Conservation (phyloP, 176 grass and related monocot species). For the Echinochloa phyllopogon region DNA sequence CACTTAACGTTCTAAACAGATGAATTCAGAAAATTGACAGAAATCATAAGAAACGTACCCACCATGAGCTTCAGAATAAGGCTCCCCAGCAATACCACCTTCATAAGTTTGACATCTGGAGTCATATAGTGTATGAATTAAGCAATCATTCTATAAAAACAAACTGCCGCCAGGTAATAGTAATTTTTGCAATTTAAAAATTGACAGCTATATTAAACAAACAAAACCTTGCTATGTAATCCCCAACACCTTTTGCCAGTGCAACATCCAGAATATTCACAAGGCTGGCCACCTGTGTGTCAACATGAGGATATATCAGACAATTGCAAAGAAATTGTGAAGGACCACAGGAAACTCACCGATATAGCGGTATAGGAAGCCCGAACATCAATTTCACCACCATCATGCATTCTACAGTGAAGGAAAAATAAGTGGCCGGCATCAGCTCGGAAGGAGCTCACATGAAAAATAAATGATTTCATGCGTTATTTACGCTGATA, state of each 20-base stretch:
- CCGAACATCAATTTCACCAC: slow-evolving; percentile 92
- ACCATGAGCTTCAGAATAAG: slow-evolving; percentile 97
- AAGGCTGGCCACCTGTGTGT: slow-evolving; percentile 81
- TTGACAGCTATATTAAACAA: slow-evolving; percentile 17
- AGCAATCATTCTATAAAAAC: slow-evolving; percentile 35
- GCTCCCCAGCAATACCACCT: slow-evolving; percentile 96
- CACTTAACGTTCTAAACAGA: slow-evolving; percentile 39
- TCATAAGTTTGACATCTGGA: slow-evolving; percentile 97
- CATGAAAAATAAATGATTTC: not conserved
- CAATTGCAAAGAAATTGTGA: slow-evolving; percentile 23
- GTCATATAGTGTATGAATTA: slow-evolving; percentile 31
- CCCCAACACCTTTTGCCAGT: slow-evolving; percentile 70
- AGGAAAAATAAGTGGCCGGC: slow-evolving; percentile 20
- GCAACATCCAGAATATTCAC: slow-evolving; percentile 85
- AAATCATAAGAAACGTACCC: slow-evolving; percentile 76
- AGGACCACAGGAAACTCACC: slow-evolving; percentile 49
- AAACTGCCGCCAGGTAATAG: slow-evolving; percentile 16
- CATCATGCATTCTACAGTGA: slow-evolving; percentile 80
- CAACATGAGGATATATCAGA: slow-evolving; percentile 46
- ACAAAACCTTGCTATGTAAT: slow-evolving; percentile 80
- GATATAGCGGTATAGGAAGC: slow-evolving; percentile 91
- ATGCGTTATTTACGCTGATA: slow-evolving; percentile 13
- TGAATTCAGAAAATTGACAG: slow-evolving; percentile 21
- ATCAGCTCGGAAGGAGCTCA: slow-evolving; percentile 21
- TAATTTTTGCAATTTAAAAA: slow-evolving; percentile 28